Conservation (phyloP, 306 rosid genomes). For the Castanea crenata region DNA sequence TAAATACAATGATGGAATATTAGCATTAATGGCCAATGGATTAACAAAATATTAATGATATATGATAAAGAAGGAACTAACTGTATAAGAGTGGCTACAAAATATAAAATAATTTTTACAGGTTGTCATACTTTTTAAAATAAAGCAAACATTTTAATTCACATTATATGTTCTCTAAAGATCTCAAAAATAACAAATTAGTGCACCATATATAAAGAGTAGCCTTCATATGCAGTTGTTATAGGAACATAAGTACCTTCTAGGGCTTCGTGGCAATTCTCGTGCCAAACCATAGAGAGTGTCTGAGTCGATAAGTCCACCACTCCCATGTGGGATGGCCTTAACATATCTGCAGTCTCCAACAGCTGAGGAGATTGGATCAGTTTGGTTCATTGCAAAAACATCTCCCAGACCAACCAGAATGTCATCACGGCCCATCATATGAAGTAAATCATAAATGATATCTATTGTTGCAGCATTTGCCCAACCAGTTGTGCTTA, state of each 20-base stretch:
- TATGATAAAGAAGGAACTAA: too few species aligned
- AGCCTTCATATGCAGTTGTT: too few species aligned
- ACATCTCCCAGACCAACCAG: conserved; percentile 75
- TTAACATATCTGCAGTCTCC: conserved; percentile 66
- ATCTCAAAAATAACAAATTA: too few species aligned
- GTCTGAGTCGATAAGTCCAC: conserved; percentile 85
- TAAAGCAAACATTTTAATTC: too few species aligned
- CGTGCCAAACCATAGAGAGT: conserved; percentile 90
- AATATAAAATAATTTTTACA: too few species aligned
- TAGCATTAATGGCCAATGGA: too few species aligned
- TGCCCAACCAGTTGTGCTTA: conserved; percentile 95
- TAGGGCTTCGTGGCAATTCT: conserved; percentile 71
- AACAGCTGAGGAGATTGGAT: conserved; percentile 41
- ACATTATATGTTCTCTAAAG: too few species aligned
- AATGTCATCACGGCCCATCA: conserved; percentile 97
- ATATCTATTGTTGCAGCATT: conserved; percentile 87
- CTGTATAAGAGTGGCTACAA: too few species aligned
- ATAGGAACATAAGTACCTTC: conserved; percentile 53
- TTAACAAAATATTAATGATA: too few species aligned
- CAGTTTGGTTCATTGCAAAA: conserved; percentile 64
- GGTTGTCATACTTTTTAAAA: too few species aligned
- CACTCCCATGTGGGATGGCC: conserved; percentile 85
- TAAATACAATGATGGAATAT: too few species aligned
- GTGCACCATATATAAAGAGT: too few species aligned
- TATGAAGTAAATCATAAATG: conserved; percentile 76